Base-by-base conservation (phyloP, 805 yeast genomes). In the Metschnikowia amazonensis region DNA sequence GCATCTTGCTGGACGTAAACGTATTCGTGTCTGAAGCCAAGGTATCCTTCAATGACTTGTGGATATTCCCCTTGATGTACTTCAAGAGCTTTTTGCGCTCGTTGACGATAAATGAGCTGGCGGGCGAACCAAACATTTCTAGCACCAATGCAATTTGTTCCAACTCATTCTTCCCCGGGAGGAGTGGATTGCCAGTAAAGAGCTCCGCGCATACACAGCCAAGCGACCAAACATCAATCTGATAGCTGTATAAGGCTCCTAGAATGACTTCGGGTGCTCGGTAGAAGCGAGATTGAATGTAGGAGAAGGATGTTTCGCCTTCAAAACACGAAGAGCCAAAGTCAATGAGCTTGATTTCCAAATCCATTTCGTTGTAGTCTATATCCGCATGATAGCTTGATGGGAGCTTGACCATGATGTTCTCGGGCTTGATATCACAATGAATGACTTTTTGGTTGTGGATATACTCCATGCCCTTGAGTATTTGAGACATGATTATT, bases 351-450 rank as follows among this genome's bases (percentile, higher is more conserved):
- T 85, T 87, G 40, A 87, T 70, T 16, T 64, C 66, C 18, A 82
- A 67, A 0, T 66, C 58, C 17, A 67, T 62, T 4, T 76, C 69
- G 7, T 71, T 66, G 1, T 61, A 47, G 9, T 43, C 16, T 7
- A 14, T 36, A 30, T 43, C 29, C 24, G 35, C 31, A 31, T 49
- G 34, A 31, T 39, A 56, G 11, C 41, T 32, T 1, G 45, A 23
- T 1, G 75, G 75, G 11, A 70, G 48, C 40, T 61, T 59, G 4
- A 85, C 63, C 82, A 87, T 80, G 30, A 89, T 69, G 62, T 89
- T 89, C 57, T 87, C 96, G 0, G 95, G 96, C 58, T 89, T 89
- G 46, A 89, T 67, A 60, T 89, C 96, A 56, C 95, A 88, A 60
- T 89, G 96, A 21, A 89, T 79, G 5, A 89, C 75, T 10, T 73